phyloP scores from a whole-genome alignment of 1,284 basidiomycete species.

The Gymnopus androsaceus region DNA sequence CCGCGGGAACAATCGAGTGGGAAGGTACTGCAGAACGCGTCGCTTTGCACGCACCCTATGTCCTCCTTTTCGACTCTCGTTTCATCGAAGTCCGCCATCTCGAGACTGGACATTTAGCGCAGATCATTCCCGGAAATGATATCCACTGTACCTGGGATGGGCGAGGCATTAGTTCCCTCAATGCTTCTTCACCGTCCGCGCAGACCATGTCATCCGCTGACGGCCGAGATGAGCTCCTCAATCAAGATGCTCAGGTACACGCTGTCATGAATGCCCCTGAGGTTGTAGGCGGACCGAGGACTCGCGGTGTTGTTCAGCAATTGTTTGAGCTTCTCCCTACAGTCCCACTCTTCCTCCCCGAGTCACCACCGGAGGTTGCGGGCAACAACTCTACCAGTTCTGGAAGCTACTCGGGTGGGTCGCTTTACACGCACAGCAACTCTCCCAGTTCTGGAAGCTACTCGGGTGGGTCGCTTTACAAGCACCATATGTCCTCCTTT shows the following conservation, averaged over 20 bases:
- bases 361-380: slow-evolving; percentile 16
- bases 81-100: slow-evolving; percentile 94
- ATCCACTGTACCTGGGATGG: slow-evolving; percentile 76
- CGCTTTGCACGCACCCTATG: slow-evolving; percentile 84
- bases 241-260: slow-evolving; percentile 74
- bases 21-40: slow-evolving; percentile 79
- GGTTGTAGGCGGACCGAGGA: slow-evolving; percentile 22
- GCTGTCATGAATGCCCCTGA: slow-evolving; percentile 71
- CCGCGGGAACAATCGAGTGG: slow-evolving; percentile 76
- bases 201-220: slow-evolving; percentile 24
- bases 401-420: no score
- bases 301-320: slow-evolving; percentile 62
- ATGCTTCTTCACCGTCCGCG: slow-evolving; percentile 30
- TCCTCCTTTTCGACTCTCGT: slow-evolving; percentile 87
- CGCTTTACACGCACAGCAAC: no score
- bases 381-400: neutral
- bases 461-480: no score
- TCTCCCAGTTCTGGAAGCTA: no score
- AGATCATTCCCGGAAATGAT: slow-evolving; percentile 78
- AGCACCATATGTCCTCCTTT: no score
- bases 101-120: slow-evolving; percentile 69
- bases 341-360: slow-evolving; percentile 66
- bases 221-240: slow-evolving; percentile 46
- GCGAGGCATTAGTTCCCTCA: slow-evolving; percentile 40
- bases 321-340: slow-evolving; percentile 84